A percentile compares a stretch with the other conserved stretches of the same genome.
Evolutionary conservation across 2,329 filamentous ascomycete genomes (phyloP).

Genomic region (Epichloe gansuensis): DNA sequence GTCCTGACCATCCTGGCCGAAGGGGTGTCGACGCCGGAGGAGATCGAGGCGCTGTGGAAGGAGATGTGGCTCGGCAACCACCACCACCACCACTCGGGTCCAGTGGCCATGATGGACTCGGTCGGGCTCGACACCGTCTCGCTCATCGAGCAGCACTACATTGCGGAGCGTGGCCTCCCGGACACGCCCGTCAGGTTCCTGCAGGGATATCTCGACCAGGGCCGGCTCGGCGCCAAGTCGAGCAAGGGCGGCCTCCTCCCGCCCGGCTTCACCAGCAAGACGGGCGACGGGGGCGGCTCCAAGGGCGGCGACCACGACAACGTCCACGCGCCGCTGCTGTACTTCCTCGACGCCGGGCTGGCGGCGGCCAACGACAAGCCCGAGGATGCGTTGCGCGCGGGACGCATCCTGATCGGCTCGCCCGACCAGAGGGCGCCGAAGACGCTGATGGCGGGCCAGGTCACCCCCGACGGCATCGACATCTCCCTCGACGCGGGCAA

Average conservation of each 20-base stretch:
- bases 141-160: conserved; percentile 39
- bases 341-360: conserved; percentile 18
- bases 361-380: background rate
- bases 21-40: conserved; percentile 32
- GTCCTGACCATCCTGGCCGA: conserved; percentile 34
- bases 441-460: conserved; percentile 13
- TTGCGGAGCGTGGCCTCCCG: conserved; percentile 32
- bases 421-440: conserved; percentile 2
- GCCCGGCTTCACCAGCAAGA: conserved; percentile 6
- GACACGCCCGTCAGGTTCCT: conserved; percentile 32
- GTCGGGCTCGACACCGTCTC: conserved; percentile 40
- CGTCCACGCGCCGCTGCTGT: conserved; percentile 9
- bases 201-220: conserved; percentile 29
- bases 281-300: too few species aligned
- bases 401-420: conserved; percentile 9
- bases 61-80: conserved; percentile 22
- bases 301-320: background rate
- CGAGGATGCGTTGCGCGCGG: conserved; percentile 3
- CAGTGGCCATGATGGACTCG: conserved; percentile 27
- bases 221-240: conserved; percentile 33
- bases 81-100: conserved; percentile 4
- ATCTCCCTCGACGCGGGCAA: conserved; percentile 19
- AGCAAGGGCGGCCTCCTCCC: conserved; percentile 27
- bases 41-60: conserved; percentile 35
- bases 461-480: conserved; percentile 32